phyloP scores from a whole-genome alignment of 192 early-diverging fungal genomes.

The Kickxella alabastrina region DNA sequence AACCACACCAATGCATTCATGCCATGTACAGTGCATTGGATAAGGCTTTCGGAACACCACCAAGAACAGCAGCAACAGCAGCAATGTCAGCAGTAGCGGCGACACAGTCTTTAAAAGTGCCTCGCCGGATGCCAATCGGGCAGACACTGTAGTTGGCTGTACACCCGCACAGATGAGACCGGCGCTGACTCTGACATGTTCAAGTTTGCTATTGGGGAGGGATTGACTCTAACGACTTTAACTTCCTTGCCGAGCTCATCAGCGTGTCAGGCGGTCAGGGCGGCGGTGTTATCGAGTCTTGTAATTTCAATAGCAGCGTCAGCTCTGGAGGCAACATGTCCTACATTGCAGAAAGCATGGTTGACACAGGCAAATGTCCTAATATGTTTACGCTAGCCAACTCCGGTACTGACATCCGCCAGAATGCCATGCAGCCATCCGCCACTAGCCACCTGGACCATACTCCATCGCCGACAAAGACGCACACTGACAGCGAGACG shows the following conservation, averaged over 20 bases:
- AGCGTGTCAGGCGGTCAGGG: constrained; percentile 2
- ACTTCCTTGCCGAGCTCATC: constrained; percentile 30
- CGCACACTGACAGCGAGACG: no score
- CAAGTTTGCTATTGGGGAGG: constrained; percentile 7
- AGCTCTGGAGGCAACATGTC: neutral
- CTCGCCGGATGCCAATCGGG: constrained; percentile 4
- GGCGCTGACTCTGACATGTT: neutral
- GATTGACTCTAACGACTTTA: constrained; percentile 9
- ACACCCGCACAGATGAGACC: constrained; percentile 2
- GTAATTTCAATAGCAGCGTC: neutral
- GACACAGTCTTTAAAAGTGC: constrained; percentile 7
- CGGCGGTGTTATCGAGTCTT: neutral
- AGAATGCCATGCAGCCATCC: no score
- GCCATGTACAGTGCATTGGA: constrained; percentile 11
- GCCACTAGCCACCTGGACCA: no score
- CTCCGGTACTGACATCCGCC: no score
- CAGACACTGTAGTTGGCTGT: neutral
- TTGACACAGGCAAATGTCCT: neutral
- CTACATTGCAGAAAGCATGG: neutral
- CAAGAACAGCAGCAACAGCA: neutral
- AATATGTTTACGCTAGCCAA: neutral
- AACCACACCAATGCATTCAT: neutral
- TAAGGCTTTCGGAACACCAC: constrained; percentile 1
- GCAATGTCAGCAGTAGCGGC: constrained; percentile 5
- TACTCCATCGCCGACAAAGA: no score